Base-by-base conservation (phyloP, 192 early-diverging fungal species). In the Haplosporangium gracile region DNA sequence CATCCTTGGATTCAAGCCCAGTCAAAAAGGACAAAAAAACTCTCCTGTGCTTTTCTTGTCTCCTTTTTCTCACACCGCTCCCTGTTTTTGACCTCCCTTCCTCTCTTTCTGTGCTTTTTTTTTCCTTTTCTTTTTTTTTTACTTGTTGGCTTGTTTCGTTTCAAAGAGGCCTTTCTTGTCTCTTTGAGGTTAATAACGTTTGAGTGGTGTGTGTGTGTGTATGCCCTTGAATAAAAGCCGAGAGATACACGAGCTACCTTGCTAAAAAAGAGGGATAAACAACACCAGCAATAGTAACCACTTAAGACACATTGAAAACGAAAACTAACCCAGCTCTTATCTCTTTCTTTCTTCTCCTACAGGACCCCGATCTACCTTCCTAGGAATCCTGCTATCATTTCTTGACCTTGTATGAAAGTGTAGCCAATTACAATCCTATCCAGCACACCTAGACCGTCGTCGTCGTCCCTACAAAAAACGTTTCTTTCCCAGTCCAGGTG, bases 401-500 rank as follows among this genome's bases (percentile, higher is more conserved):
- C 81, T 76, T 77, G 81, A 82, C 76, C 70, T 42, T 70, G 32
- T 76, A 76, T 82, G 80, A 82, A 75, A 49, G 74, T 63, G 72
- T 51, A 60, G 70, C 53, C 74, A 45, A 71, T 69, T 76, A 53
- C 74, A 76, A 60, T 53, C 47, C 60, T 75, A 76, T 53, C 80
- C 68, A 63, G 13, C 68, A 81, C 47, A 81, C 47, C 60, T n/a
- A 60, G 57, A 60, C 57, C 57, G 29, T 60, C 26, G 60, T 65
- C 26, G 60, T 65, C 60, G 29, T 60, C 69, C 57, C 26, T 81
- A 32, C 38, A 55, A 63, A 20, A 68, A 49, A 65, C 43, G 20
- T 4, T 6, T 6, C 65, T n/a, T n/a, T n/a, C 51, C 74, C 29
- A 45, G 45, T 57, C n/a, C 60, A 69, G 38, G 68, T 45, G 29